These are phyloP conservation scores for Crithidia fasciculata DNA, from an alignment of 208 protist genomes.

Conservation along the genomic window DNA sequence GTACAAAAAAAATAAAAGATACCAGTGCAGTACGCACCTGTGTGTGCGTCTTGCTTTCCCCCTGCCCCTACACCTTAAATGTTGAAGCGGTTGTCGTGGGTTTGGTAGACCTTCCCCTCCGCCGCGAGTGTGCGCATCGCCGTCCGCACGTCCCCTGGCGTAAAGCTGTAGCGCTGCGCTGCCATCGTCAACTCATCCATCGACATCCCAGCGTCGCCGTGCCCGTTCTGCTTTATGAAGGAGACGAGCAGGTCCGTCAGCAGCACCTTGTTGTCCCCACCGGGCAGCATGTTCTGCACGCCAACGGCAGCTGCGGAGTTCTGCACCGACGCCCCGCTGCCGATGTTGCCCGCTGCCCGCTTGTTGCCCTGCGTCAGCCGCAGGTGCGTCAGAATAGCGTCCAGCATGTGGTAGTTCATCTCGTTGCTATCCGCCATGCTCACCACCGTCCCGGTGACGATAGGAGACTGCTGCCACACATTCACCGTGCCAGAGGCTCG, in stretches of 20 bases:
- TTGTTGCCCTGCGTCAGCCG: constrained; percentile 76
- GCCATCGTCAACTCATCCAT: constrained; percentile 81
- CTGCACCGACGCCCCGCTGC: constrained; percentile 36
- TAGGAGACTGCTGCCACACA: constrained; percentile 82
- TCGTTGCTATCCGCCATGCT: constrained; percentile 89
- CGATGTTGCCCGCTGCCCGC: constrained; percentile 17
- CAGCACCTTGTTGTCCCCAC: constrained; percentile 67
- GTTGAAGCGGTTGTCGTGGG: constrained; percentile 85
- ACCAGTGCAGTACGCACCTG: neutral
- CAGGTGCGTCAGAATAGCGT: constrained; percentile 89
- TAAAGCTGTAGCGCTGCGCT: constrained; percentile 75
- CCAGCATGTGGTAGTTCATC: constrained; percentile 88
- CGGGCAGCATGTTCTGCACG: constrained; percentile 74
- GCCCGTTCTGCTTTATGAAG: constrained; percentile 67
- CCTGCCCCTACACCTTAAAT: constrained; percentile 36
- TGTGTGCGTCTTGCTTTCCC: neutral
- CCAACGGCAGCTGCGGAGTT: constrained; percentile 71
- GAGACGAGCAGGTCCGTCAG: constrained; percentile 81
- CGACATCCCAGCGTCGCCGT: constrained; percentile 65
- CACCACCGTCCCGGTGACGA: constrained; percentile 86
- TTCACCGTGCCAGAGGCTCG: constrained; percentile 88
- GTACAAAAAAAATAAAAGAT: constrained; percentile 13
- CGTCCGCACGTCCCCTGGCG: constrained; percentile 61
- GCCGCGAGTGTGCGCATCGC: constrained; percentile 72
- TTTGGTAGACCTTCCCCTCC: constrained; percentile 88